Conservation (phyloP, 139 green algal genomes). For the Pseudopediastrum boryanum region DNA sequence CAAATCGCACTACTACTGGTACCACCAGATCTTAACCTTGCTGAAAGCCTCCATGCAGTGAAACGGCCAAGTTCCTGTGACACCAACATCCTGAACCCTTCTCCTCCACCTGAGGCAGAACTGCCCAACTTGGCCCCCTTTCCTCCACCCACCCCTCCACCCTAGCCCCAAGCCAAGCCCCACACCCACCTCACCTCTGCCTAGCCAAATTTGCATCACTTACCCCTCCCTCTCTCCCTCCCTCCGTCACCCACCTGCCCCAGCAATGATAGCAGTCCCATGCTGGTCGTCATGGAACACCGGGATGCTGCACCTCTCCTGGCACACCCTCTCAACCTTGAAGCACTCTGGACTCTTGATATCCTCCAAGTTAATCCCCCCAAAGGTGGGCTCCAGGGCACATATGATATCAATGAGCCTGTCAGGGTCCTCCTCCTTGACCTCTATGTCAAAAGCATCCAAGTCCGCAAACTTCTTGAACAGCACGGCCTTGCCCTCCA, state of each 20-base stretch:
- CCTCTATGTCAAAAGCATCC: conserved; percentile 54
- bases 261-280: conserved; percentile 55
- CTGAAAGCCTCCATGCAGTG: too few species aligned
- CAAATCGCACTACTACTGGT: too few species aligned
- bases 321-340: conserved; percentile 46
- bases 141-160: too few species aligned
- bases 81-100: too few species aligned
- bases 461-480: conserved; percentile 66
- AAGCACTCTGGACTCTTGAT: conserved; percentile 63
- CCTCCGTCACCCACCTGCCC: conserved; percentile 14
- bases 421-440: conserved; percentile 24
- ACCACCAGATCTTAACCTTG: too few species aligned
- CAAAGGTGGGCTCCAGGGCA: conserved; percentile 49
- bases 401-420: conserved; percentile 43
- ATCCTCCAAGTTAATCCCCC: conserved; percentile 58
- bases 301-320: conserved; percentile 45
- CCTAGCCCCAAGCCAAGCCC: too few species aligned
- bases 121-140: too few species aligned
- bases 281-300: conserved; percentile 64
- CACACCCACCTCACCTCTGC: too few species aligned
- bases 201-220: too few species aligned
- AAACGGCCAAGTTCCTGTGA: too few species aligned
- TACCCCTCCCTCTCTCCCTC: too few species aligned
- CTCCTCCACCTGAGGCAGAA: too few species aligned
- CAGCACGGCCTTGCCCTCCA: conserved; percentile 62